Base-by-base conservation (phyloP, 2,329 filamentous ascomycete genomes). In the Diplocarpon mali region DNA sequence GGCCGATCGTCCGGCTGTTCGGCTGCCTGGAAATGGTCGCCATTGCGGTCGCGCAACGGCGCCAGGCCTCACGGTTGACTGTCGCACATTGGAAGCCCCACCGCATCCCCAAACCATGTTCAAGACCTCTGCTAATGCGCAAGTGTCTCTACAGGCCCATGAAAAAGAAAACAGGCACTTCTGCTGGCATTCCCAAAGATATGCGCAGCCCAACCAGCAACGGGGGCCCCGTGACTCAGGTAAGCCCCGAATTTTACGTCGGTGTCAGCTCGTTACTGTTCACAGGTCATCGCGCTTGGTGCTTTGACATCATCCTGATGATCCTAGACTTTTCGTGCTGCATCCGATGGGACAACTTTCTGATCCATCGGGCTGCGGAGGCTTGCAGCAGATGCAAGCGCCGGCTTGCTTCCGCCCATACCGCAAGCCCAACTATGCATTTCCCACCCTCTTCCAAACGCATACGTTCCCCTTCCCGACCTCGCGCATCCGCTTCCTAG, bases 161-260 rank as follows among this genome's bases (percentile, higher is more conserved):
- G 64, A 89, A 89, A 69, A 86, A 83, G 67, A 83, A 81, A 36
- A 52, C 51, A 49, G 76, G 78, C 55, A 76, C 77, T 53, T 75
- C 78, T 55, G 80, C 80, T 61, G 83, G 82, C 57, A 71, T 85
- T 60, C 75, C 81, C 60, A 76, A 81, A 64, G 71, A 76, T 54
- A 75, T 41, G 16, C 42, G 71, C 63, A 76, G 75, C 60, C 76
- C 79, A 53, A 66, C 73, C 57, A 70, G 71, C 60, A 76, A 73
- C 64, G 56, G 55, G 42, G 46, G 46, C 30, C 36, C 41, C 38
- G 38, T 47, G 54, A 70, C 71, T 46, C 70, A 75, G 69, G 76
- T 80, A 70, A 63, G 73, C 45, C 10, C n/a, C 40, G 30, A 28
- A 34, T 45, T 40, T 31, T 13, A 28, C 44, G 30, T 37, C 16